Evolutionary conservation across 495 filamentous ascomycete species (phyloP).

Genomic region (Penicillium egyptiacum): DNA sequence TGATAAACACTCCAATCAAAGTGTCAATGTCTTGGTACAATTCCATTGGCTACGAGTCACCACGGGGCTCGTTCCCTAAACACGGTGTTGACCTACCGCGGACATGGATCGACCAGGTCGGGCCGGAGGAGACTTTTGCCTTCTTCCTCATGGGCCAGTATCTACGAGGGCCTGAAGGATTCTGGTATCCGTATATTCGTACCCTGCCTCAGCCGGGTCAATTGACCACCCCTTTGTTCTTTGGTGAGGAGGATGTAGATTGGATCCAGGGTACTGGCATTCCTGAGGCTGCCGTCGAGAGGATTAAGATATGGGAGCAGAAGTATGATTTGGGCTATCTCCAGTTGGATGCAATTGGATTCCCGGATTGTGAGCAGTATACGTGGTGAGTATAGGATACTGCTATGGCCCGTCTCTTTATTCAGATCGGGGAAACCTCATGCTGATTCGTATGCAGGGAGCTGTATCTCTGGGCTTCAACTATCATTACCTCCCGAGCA

Average conservation of each 20-base stretch:
- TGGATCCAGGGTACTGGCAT: conserved; percentile 64
- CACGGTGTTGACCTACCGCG: conserved; percentile 39
- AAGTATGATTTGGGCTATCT: conserved; percentile 48
- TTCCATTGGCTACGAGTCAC: conserved; percentile 36
- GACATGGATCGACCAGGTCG: conserved; percentile 38
- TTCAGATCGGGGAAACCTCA: neutral
- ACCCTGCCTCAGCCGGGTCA: conserved; percentile 54
- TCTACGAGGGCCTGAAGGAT: conserved; percentile 46
- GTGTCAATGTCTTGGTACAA: conserved; percentile 56
- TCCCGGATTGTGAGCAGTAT: conserved; percentile 35
- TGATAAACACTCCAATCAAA: conserved; percentile 46
- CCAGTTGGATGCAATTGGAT: conserved; percentile 38
- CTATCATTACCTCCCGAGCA: conserved; percentile 59
- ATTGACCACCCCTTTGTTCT: conserved; percentile 60
- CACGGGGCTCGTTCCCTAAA: conserved; percentile 29
- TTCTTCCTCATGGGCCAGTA: conserved; percentile 62
- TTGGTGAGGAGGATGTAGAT: conserved; percentile 53
- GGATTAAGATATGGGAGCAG: conserved; percentile 44
- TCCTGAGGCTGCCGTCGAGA: conserved; percentile 43
- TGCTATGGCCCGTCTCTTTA: neutral
- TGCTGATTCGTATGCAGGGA: conserved; percentile 46
- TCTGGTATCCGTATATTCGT: conserved; percentile 63
- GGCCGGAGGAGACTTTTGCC: conserved; percentile 37
- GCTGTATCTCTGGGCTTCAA: conserved; percentile 63
- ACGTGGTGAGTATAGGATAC: conserved; percentile 42